These are phyloP conservation scores for Penicillium capsulatum DNA, from an alignment of 2,329 filamentous ascomycete genomes.

Conservation along the genomic window DNA sequence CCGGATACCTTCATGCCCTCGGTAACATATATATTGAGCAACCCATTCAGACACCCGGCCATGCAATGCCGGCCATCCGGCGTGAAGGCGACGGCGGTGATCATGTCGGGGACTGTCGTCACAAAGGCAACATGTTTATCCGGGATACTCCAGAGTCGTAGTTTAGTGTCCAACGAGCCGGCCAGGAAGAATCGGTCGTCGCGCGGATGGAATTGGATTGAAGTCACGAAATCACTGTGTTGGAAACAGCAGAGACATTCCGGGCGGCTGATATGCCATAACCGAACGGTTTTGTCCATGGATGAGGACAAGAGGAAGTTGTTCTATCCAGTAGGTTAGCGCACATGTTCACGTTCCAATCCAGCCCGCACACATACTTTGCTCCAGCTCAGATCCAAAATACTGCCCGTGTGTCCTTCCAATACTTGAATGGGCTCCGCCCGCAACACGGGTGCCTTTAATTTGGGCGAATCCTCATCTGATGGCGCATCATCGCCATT, in stretches of 20 bases:
- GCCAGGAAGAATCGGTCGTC: constrained; percentile 97
- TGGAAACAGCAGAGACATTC: constrained; percentile 93
- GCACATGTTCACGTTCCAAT: not conserved
- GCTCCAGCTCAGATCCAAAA: constrained; percentile 93
- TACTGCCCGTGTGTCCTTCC: constrained; percentile 74
- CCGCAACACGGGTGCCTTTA: constrained; percentile 88
- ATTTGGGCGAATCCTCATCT: constrained; percentile 53
- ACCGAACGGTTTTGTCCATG: constrained; percentile 93
- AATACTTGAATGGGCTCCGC: constrained; percentile 75
- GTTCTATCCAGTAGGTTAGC: constrained; percentile 52
- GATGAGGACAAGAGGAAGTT: constrained; percentile 93
- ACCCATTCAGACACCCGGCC: constrained; percentile 77
- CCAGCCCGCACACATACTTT: constrained; percentile 53
- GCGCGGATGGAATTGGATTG: constrained; percentile 86
- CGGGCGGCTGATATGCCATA: constrained; percentile 83
- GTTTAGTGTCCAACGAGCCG: constrained; percentile 80
- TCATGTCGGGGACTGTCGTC: constrained; percentile 73
- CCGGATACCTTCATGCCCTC: constrained; percentile 79
- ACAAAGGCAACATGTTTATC: constrained; percentile 89
- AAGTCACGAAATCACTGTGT: constrained; percentile 91
- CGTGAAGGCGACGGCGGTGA: constrained; percentile 89
- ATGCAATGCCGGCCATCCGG: constrained; percentile 88
- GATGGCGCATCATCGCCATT: constrained; percentile 55
- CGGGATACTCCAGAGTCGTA: constrained; percentile 93
- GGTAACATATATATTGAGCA: constrained; percentile 89